A percentile compares a stretch with the other conserved stretches of the same genome.
Conservation (phyloP, 495 filamentous ascomycete species). For the Penicilliopsis zonata region DNA sequence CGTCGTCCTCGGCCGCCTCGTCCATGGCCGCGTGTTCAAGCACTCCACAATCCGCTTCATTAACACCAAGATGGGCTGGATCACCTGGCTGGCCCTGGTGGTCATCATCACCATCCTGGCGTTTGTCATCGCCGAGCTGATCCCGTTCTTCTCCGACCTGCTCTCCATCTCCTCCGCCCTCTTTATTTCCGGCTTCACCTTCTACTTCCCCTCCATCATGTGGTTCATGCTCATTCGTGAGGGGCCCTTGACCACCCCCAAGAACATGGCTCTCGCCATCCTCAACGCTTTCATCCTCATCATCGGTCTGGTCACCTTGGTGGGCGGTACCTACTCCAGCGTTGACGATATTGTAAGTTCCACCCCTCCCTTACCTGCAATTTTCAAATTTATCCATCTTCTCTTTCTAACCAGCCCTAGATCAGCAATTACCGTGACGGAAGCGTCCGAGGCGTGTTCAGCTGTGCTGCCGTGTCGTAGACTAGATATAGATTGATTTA, state of each 20-base stretch:
- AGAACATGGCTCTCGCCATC: slow-evolving; percentile 11
- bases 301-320: slow-evolving; percentile 34
- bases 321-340: slow-evolving; percentile 41
- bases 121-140: slow-evolving; percentile 54
- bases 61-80: slow-evolving; percentile 42
- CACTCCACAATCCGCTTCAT: slow-evolving; percentile 40
- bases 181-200: slow-evolving; percentile 53
- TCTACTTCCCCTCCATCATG: slow-evolving; percentile 51
- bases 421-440: slow-evolving; percentile 22
- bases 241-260: slow-evolving; percentile 22
- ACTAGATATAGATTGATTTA: no score
- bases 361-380: background rate
- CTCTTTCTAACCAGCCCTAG: slow-evolving; percentile 12
- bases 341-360: slow-evolving; percentile 43
- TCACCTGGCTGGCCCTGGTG: slow-evolving; percentile 44
- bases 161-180: slow-evolving; percentile 48
- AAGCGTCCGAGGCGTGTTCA: slow-evolving; percentile 28
- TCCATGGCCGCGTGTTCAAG: slow-evolving; percentile 44
- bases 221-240: slow-evolving; percentile 43
- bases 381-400: background rate
- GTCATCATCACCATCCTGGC: slow-evolving; percentile 42
- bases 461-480: no score
- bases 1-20: slow-evolving; percentile 43
- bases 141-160: slow-evolving; percentile 54
- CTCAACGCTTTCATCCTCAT: slow-evolving; percentile 9